phyloP scores from a whole-genome alignment of 257 asterid genomes.

The Nicotiana undulata region DNA sequence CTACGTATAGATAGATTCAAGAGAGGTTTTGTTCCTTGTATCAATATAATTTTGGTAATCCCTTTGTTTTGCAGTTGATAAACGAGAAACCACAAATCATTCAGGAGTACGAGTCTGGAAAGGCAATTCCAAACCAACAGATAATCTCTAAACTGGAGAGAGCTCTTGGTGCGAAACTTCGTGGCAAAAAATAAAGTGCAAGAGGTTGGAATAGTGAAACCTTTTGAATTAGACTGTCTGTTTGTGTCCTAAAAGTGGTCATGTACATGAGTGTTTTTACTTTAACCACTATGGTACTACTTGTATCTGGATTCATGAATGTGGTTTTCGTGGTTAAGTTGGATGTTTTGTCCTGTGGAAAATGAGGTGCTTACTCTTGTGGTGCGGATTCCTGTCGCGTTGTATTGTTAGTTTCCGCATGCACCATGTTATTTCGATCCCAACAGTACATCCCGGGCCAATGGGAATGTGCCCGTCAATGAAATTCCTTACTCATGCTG shows the following conservation, averaged over 20 bases:
- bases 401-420: no score
- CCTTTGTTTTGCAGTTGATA: constrained; percentile 44
- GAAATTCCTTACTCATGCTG: background rate
- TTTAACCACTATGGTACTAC: constrained; percentile 16
- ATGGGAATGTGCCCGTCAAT: background rate
- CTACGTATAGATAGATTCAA: background rate
- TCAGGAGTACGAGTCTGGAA: constrained; percentile 60
- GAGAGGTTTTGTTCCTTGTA: background rate
- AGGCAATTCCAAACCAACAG: constrained; percentile 63
- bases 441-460: background rate
- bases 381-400: background rate
- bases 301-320: background rate
- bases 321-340: background rate
- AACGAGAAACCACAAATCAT: constrained; percentile 51
- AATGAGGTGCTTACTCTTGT: background rate
- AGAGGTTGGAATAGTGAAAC: background rate
- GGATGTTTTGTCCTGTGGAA: background rate
- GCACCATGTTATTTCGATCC: no score
- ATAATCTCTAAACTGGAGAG: constrained; percentile 78
- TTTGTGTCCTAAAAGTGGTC: constrained; percentile 26
- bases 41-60: background rate
- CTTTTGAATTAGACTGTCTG: constrained; percentile 9
- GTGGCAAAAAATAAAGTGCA: constrained; percentile 52
- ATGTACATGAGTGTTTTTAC: constrained; percentile 27
- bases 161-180: constrained; percentile 66